Conservation (phyloP, 2,329 filamentous ascomycete genomes). For the Cladosporium colombiae region DNA sequence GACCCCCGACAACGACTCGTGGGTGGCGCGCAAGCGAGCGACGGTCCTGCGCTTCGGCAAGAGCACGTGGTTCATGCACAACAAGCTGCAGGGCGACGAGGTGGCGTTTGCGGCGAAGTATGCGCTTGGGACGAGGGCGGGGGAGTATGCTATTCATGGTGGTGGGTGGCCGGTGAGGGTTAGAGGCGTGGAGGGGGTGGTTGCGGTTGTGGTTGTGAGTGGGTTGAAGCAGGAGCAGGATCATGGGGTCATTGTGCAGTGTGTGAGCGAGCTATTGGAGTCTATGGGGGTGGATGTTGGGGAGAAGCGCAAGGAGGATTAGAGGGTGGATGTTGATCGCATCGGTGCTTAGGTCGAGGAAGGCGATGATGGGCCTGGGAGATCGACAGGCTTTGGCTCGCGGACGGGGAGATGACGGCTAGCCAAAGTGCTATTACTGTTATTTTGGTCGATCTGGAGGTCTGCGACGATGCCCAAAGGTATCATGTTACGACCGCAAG, state of each 20-base stretch:
- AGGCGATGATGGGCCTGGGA: not conserved
- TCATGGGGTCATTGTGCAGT: constrained; percentile 73
- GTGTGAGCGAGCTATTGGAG: constrained; percentile 57
- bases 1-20: constrained; percentile 58
- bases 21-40: constrained; percentile 69
- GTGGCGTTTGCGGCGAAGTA: constrained; percentile 65
- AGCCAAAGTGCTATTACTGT: not conserved
- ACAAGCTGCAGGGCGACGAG: constrained; percentile 67
- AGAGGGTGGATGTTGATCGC: not conserved
- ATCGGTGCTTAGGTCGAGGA: not conserved
- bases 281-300: constrained; percentile 30
- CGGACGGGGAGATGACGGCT: not conserved
- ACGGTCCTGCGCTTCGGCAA: constrained; percentile 71
- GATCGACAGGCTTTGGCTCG: not conserved
- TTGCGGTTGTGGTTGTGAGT: constrained; percentile 73
- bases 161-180: constrained; percentile 74
- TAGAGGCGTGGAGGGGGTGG: constrained; percentile 70
- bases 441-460: not conserved
- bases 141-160: constrained; percentile 74
- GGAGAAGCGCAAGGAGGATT: constrained; percentile 43
- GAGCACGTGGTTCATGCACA: constrained; percentile 70
- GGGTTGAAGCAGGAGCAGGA: constrained; percentile 77
- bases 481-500: not conserved
- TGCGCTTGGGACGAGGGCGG: constrained; percentile 57
- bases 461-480: not conserved